Conservation (phyloP, 176 grass and related monocot genomes). For the Triticum urartu region DNA sequence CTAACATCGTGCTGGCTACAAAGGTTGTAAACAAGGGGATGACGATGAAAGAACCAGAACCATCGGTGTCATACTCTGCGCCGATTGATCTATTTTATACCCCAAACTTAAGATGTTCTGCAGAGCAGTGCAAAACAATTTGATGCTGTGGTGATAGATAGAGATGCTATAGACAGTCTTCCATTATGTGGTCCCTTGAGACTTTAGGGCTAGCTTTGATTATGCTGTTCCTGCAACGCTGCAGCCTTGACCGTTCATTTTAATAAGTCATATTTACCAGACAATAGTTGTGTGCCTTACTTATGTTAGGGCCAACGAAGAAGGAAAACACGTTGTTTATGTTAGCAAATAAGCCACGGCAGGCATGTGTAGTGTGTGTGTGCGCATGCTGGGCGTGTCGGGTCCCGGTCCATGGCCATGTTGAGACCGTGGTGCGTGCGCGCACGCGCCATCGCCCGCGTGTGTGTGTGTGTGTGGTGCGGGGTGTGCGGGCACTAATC, state of each 20-base stretch:
- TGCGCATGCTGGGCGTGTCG: too few relatives aligned
- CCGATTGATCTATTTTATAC: constrained; percentile 15
- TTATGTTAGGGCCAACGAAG: not conserved
- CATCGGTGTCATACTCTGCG: constrained; percentile 23
- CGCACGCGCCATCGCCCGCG: too few relatives aligned
- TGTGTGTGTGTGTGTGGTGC: too few relatives aligned
- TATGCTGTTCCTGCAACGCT: constrained; percentile 11
- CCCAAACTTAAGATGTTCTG: constrained; percentile 32
- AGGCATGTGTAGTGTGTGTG: too few relatives aligned
- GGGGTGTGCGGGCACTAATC: too few relatives aligned
- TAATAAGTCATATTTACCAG: not conserved
- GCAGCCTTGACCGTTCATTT: constrained; percentile 23
- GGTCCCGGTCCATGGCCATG: too few relatives aligned
- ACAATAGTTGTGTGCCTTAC: not conserved
- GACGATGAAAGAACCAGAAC: constrained; percentile 42
- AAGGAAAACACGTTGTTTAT: not conserved
- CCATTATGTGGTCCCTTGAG: constrained; percentile 19
- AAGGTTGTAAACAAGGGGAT: constrained; percentile 45
- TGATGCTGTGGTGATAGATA: constrained; percentile 18
- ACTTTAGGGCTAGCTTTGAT: not conserved
- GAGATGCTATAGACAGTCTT: constrained; percentile 23
- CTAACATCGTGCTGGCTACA: constrained; percentile 14
- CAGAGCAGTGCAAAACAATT: constrained; percentile 22
- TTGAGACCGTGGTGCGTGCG: too few relatives aligned
- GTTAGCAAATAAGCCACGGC: too few relatives aligned